Evolutionary conservation across 2,329 filamentous ascomycete genomes (phyloP), one percentile per base, ranked within the genome.

Genomic region (Sporothrix schenckii): DNA sequence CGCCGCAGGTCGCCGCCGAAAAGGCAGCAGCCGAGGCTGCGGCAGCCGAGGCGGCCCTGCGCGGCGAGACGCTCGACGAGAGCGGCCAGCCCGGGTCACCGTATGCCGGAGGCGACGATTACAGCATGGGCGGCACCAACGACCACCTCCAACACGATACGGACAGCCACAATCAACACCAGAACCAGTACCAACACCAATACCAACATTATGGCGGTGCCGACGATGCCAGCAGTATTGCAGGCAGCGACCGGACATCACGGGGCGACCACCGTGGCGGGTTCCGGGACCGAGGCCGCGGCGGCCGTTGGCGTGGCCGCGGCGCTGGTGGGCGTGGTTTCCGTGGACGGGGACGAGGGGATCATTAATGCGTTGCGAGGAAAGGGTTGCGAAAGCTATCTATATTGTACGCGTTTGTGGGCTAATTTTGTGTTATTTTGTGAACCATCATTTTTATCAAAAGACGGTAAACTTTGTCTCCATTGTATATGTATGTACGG

Each of bases 291-390:
- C 77, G 75, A 4, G 73, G 77, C 4, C 74, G 78, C 24, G 78
- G 80, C 9, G 79, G 81, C 65, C 65, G 78, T 49, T 77, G 78
- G 76, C 75, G 76, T 54, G 77, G 76, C 5, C 75, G 75, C 69
- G 80, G 74, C 58, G 76, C 74, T 53, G 76, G 76, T 10, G 76
- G 76, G 4, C 72, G 72, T 24, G 71, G 69, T 24, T 76, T 76
- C 21, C 75, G 77, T 21, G 77, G 77, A 3, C 71, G 72, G 1
- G 67, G 69, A 27, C 67, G 70, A 44, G 66, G 70, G 11, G 70
- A 69, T 14, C n/a, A 71, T 30, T 70, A 66, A 44, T 11, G 4
- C 4, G 13, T 50, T 50, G 19, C 3, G 9, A n/a, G 49, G 19
- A 19, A 50, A 19, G 49, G 49, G 34, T 34, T 6, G 6, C n/a